Evolutionary conservation across 1,284 basidiomycete species (phyloP).

Genomic region (Austropuccinia psidii): DNA sequence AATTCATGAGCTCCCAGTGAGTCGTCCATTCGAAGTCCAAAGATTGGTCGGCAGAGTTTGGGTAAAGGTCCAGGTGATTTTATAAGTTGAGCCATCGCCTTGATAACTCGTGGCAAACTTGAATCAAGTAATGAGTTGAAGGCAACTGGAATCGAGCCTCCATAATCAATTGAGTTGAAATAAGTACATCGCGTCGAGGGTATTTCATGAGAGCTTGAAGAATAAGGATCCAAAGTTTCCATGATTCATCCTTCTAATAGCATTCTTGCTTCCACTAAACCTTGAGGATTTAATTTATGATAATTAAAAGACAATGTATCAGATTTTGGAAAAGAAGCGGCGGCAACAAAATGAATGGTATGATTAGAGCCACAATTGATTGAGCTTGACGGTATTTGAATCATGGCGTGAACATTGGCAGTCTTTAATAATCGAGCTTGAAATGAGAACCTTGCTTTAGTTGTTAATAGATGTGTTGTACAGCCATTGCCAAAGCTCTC

Average conservation of each 20-base stretch:
- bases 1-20: conserved; percentile 38
- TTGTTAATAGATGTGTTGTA: conserved; percentile 54
- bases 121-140: conserved; percentile 83
- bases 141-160: conserved; percentile 73
- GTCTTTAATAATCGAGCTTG: conserved; percentile 78
- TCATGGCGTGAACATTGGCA: conserved; percentile 65
- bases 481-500: conserved; percentile 74
- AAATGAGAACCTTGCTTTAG: conserved; percentile 64
- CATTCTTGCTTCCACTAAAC: conserved; percentile 68
- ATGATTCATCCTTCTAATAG: conserved; percentile 92
- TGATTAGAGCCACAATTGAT: conserved; percentile 50
- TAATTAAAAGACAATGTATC: conserved; percentile 67
- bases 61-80: conserved; percentile 42
- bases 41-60: conserved; percentile 38
- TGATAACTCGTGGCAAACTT: conserved; percentile 45
- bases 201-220: conserved; percentile 86
- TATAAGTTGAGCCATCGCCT: conserved; percentile 46
- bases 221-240: conserved; percentile 95
- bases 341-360: conserved; percentile 48
- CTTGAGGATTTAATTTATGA: conserved; percentile 70
- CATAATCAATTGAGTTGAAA: conserved; percentile 78
- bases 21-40: conserved; percentile 42
- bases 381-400: conserved; percentile 50
- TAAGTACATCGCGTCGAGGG: conserved; percentile 87
- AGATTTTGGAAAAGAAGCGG: conserved; percentile 49